Evolutionary conservation across 192 early-diverging fungal species (phyloP).

Genomic region (Backusella westeae): DNA sequence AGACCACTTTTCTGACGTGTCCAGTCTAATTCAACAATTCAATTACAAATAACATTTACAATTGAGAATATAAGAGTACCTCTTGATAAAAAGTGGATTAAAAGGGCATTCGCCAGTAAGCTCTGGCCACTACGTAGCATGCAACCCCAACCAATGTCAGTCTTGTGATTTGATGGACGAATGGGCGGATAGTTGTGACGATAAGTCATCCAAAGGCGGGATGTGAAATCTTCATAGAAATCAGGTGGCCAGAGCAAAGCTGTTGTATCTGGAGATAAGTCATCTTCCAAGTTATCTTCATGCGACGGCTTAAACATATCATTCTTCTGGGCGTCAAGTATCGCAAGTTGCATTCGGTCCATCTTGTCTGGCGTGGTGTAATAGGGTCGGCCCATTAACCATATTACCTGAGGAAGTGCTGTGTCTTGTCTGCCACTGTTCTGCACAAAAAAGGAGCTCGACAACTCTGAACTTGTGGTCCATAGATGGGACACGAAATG

Average conservation of each 20-base stretch:
- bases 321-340: constrained; percentile 28
- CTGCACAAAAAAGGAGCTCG: constrained; percentile 10
- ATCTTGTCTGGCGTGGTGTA: constrained; percentile 17
- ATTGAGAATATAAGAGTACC: constrained; percentile 43
- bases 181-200: constrained; percentile 86
- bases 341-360: constrained; percentile 17
- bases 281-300: neutral
- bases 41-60: constrained; percentile 13
- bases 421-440: neutral
- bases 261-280: constrained; percentile 7
- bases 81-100: constrained; percentile 75
- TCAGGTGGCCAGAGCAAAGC: constrained; percentile 35
- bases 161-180: constrained; percentile 69
- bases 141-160: constrained; percentile 94
- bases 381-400: constrained; percentile 36
- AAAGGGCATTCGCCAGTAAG: constrained; percentile 81
- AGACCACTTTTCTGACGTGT: constrained; percentile 35
- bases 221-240: constrained; percentile 81
- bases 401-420: neutral
- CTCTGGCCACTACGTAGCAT: constrained; percentile 96
- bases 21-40: constrained; percentile 40
- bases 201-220: constrained; percentile 93
- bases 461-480: constrained; percentile 30
- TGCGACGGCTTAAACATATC: constrained; percentile 14
- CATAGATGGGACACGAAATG: constrained; percentile 38